phyloP scores from a whole-genome alignment of 495 filamentous ascomycete species.

The Penicillium lividum region DNA sequence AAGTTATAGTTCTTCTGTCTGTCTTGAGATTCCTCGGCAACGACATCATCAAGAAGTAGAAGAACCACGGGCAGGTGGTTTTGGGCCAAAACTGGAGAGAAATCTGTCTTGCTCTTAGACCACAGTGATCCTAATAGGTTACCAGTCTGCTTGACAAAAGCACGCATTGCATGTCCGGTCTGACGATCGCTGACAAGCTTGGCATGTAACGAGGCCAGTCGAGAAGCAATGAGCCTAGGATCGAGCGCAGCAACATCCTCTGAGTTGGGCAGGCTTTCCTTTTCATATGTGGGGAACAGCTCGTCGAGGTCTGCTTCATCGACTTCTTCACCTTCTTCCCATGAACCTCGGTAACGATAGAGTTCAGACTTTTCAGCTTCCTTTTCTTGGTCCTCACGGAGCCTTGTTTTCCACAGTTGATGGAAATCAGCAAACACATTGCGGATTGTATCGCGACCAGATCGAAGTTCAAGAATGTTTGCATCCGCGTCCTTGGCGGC shows the following conservation, averaged over 20 bases:
- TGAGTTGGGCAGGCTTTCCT: conserved; percentile 34
- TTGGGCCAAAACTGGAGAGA: conserved; percentile 43
- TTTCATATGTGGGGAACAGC: conserved; percentile 79
- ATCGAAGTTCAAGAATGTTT: conserved; percentile 29
- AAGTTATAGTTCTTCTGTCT: conserved; percentile 70
- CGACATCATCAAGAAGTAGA: conserved; percentile 59
- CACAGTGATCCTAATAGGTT: conserved; percentile 41
- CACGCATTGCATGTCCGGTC: conserved; percentile 29
- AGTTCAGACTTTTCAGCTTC: conserved; percentile 69
- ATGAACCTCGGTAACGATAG: conserved; percentile 77
- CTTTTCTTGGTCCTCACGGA: conserved; percentile 70
- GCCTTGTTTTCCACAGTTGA: conserved; percentile 71
- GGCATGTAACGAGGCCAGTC: conserved; percentile 55
- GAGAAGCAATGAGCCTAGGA: conserved; percentile 48
- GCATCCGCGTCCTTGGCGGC: conserved; percentile 38
- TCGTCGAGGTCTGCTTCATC: conserved; percentile 73
- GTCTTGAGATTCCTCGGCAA: conserved; percentile 41
- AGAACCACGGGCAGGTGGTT: conserved; percentile 65
- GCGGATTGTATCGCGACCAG: conserved; percentile 34
- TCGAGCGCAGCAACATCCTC: conserved; percentile 32
- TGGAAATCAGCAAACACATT: conserved; percentile 70
- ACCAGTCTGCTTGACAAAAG: conserved; percentile 43
- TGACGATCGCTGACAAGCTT: conserved; percentile 44
- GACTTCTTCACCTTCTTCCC: conserved; percentile 72
- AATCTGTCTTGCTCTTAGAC: conserved; percentile 32